Evolutionary conservation across 352 stramenopile genomes (phyloP).

Genomic region (Phytophthora pluvialis): DNA sequence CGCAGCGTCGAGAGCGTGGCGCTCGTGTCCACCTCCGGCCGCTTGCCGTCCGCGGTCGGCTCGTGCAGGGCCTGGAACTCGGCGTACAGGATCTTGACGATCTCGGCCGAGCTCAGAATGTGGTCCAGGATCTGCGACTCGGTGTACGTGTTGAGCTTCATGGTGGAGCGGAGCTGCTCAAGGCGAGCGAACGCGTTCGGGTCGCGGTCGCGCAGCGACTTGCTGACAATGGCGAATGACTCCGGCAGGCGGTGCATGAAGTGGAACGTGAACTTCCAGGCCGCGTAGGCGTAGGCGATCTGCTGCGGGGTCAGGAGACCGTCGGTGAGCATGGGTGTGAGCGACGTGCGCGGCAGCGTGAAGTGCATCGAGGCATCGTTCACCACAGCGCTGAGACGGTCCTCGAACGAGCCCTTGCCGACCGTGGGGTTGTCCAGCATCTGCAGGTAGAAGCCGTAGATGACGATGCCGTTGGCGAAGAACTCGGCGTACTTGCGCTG

Average conservation of each 20-base stretch:
- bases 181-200: slow-evolving; percentile 77
- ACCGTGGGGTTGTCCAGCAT: slow-evolving; percentile 62
- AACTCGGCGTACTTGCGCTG: slow-evolving; percentile 88
- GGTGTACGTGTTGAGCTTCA: slow-evolving; percentile 91
- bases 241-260: slow-evolving; percentile 88
- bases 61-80: slow-evolving; percentile 82
- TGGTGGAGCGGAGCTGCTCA: slow-evolving; percentile 77
- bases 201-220: slow-evolving; percentile 81
- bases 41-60: slow-evolving; percentile 39
- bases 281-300: slow-evolving; percentile 86
- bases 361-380: slow-evolving; percentile 85
- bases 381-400: slow-evolving; percentile 69
- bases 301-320: slow-evolving; percentile 77
- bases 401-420: slow-evolving; percentile 66
- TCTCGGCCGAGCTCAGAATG: slow-evolving; percentile 70
- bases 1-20: slow-evolving; percentile 72
- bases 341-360: slow-evolving; percentile 81
- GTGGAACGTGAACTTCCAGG: slow-evolving; percentile 90
- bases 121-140: slow-evolving; percentile 89
- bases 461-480: slow-evolving; percentile 85
- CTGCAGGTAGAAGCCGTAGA: slow-evolving; percentile 88
- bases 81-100: slow-evolving; percentile 81
- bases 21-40: slow-evolving; percentile 44
- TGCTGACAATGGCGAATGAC: slow-evolving; percentile 78
- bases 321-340: slow-evolving; percentile 84